Percentiles rank a stretch among this genome's conserved stretches.
phyloP scores from a whole-genome alignment of 805 yeast genomes.

The Kazachstania africana region DNA sequence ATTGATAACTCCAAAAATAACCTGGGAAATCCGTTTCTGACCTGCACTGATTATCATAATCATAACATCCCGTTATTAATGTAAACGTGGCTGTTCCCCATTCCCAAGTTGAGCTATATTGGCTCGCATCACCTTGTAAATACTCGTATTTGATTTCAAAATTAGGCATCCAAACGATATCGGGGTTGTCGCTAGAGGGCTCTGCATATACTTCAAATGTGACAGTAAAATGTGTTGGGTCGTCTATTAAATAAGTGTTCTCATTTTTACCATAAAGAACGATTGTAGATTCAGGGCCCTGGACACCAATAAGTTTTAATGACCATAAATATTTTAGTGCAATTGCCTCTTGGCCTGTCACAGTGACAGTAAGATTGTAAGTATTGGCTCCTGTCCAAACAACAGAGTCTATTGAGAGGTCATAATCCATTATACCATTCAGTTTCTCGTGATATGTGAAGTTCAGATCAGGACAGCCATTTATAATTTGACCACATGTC shows the following conservation, averaged over 20 bases:
- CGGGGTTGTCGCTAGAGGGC: not conserved
- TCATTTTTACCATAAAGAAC: conserved; percentile 11
- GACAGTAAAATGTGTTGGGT: conserved; percentile 14
- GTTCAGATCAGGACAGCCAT: conserved; percentile 12
- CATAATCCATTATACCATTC: conserved; percentile 6
- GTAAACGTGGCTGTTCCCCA: conserved; percentile 11
- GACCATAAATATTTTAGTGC: conserved; percentile 9
- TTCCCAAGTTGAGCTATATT: conserved; percentile 6
- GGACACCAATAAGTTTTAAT: conserved; percentile 9
- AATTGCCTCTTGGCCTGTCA: conserved; percentile 8
- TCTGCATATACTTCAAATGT: conserved; percentile 10
- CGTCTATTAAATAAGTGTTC: conserved; percentile 4
- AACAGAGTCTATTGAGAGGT: conserved; percentile 7
- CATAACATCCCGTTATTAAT: conserved; percentile 13
- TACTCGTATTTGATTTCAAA: conserved; percentile 13
- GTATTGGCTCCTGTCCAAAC: conserved; percentile 4
- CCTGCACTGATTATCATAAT: conserved; percentile 9
- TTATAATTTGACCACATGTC: not conserved
- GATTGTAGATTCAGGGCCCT: conserved; percentile 8
- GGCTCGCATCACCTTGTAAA: conserved; percentile 5
- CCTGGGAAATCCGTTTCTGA: conserved; percentile 15
- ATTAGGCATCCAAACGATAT: conserved; percentile 12
- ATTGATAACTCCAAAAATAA: conserved; percentile 6
- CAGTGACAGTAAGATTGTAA: conserved; percentile 12
- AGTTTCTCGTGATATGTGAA: conserved; percentile 5